Evolutionary conservation across 2,329 filamentous ascomycete genomes (phyloP).

Genomic region (Verticillium dahliae): DNA sequence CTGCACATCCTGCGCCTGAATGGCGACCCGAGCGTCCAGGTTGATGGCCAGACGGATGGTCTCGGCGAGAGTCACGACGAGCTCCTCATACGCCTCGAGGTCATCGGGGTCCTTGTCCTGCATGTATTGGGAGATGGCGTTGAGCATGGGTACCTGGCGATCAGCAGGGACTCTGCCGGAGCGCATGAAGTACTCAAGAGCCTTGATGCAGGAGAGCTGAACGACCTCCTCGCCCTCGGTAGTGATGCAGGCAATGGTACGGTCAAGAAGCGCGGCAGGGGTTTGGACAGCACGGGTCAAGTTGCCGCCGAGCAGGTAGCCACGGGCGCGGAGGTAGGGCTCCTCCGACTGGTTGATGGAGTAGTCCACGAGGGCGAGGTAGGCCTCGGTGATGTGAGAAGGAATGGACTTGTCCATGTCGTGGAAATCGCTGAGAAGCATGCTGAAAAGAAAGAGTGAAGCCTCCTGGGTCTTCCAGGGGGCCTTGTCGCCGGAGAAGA

Average conservation of each 20-base stretch:
- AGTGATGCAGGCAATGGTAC: constrained; percentile 68
- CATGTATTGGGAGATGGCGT: constrained; percentile 67
- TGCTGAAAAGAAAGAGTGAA: constrained; percentile 77
- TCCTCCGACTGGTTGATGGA: constrained; percentile 64
- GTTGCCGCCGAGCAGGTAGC: constrained; percentile 78
- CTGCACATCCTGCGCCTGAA: constrained; percentile 58
- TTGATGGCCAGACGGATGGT: constrained; percentile 77
- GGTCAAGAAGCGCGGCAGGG: constrained; percentile 61
- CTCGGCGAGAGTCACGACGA: constrained; percentile 84
- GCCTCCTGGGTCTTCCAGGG: constrained; percentile 68
- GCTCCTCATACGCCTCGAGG: constrained; percentile 81
- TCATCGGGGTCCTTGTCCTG: constrained; percentile 74
- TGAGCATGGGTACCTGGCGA: constrained; percentile 54
- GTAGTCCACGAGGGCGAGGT: constrained; percentile 74
- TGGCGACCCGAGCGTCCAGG: constrained; percentile 67
- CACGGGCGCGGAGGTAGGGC: constrained; percentile 75
- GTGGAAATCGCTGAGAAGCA: constrained; percentile 75
- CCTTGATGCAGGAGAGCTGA: constrained; percentile 84
- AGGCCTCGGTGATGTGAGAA: constrained; percentile 62
- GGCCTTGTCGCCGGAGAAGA: constrained; percentile 54
- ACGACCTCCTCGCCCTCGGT: constrained; percentile 79
- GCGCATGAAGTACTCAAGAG: constrained; percentile 62
- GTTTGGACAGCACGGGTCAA: constrained; percentile 64
- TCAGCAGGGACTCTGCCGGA: constrained; percentile 44
- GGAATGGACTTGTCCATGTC: constrained; percentile 70